Evolutionary conservation across 805 yeast species (phyloP).

Genomic region (Yarrowia osloensis): DNA sequence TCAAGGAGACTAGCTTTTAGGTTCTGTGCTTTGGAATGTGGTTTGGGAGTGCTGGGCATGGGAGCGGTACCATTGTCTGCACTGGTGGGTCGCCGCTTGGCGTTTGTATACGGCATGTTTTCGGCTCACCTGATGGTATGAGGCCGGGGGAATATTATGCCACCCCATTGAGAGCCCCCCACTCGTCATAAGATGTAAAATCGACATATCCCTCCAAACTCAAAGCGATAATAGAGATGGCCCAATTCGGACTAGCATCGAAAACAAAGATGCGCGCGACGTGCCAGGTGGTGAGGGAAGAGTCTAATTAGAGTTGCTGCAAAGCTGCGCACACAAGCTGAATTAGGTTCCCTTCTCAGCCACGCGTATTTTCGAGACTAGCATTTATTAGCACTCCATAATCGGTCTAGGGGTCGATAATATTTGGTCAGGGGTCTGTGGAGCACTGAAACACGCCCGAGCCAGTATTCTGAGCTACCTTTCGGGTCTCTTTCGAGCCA

Average conservation of each 20-base stretch:
- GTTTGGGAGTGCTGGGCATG: not conserved
- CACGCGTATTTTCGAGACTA: slow-evolving; percentile 21
- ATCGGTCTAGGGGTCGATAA: not conserved
- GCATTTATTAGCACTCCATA: not conserved
- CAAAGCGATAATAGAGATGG: not conserved
- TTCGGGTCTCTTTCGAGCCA: not conserved
- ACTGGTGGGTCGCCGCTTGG: not conserved
- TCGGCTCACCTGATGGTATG: not conserved
- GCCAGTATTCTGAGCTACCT: not conserved
- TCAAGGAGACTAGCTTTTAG: slow-evolving; percentile 21
- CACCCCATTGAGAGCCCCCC: too few species aligned
- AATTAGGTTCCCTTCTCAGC: slow-evolving; percentile 2
- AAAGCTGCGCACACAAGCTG: not conserved
- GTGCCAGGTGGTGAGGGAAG: not conserved
- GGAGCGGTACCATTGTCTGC: not conserved
- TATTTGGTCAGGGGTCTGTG: not conserved
- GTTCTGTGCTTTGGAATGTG: slow-evolving; percentile 1
- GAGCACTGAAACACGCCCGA: not conserved
- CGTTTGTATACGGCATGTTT: not conserved
- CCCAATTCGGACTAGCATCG: slow-evolving; percentile 15
- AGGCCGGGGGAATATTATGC: not conserved
- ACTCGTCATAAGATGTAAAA: not conserved
- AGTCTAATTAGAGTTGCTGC: not conserved
- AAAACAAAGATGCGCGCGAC: slow-evolving; percentile 27
- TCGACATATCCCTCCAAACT: not conserved